These are phyloP conservation scores for Penicillium sclerotigenum DNA, from an alignment of 2,329 filamentous ascomycete genomes.

Conservation along the genomic window DNA sequence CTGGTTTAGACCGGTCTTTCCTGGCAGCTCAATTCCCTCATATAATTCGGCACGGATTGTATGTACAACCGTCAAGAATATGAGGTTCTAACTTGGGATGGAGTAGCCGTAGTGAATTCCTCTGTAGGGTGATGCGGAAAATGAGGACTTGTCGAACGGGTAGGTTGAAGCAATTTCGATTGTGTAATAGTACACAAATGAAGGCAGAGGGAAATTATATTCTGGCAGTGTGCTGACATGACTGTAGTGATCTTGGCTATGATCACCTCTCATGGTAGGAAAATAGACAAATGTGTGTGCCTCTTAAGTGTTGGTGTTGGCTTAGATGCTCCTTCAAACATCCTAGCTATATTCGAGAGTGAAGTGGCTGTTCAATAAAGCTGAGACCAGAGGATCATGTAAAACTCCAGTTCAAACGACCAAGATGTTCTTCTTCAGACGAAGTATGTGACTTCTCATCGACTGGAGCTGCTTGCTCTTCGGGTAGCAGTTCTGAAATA, in stretches of 20 bases:
- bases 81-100: neutral
- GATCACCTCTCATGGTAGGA: neutral
- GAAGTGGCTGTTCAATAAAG: neutral
- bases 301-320: neutral
- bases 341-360: neutral
- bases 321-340: neutral
- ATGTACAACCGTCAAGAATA: neutral
- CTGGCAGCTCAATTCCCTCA: neutral
- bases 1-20: neutral
- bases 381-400: neutral
- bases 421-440: neutral
- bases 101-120: neutral
- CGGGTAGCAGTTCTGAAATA: slow-evolving; percentile 32
- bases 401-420: slow-evolving; percentile 4
- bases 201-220: neutral
- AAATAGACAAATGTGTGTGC: neutral
- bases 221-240: neutral
- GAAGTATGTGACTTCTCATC: slow-evolving; percentile 9
- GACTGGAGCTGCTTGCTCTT: slow-evolving; percentile 14
- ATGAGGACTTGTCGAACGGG: neutral
- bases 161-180: neutral
- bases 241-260: neutral
- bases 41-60: neutral
- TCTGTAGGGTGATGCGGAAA: neutral
- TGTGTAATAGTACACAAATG: neutral